These are phyloP conservation scores for Acarospora socialis DNA, from an alignment of 2,329 filamentous ascomycete genomes.

Conservation along the genomic window DNA sequence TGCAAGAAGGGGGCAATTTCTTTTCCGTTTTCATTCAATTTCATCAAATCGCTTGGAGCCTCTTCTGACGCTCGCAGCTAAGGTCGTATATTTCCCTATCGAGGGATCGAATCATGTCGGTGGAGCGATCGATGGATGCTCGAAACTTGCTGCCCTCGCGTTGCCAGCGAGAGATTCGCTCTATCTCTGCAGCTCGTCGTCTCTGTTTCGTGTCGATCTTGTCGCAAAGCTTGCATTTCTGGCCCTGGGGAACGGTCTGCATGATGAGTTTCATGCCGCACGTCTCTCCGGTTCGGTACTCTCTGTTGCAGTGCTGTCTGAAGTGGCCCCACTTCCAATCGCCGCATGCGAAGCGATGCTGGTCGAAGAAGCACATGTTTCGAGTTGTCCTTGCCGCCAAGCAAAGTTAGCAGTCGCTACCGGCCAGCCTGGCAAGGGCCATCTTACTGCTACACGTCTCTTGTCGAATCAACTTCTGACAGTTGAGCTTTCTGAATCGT, in stretches of 20 bases:
- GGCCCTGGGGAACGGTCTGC: conserved; percentile 47
- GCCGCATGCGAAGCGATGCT: conserved; percentile 69
- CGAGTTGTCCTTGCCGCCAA: too few species aligned
- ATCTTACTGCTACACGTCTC: too few species aligned
- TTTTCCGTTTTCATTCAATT: conserved; percentile 6
- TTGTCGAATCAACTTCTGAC: too few species aligned
- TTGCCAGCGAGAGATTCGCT: conserved; percentile 64
- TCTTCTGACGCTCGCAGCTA: conserved; percentile 37
- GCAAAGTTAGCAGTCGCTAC: too few species aligned
- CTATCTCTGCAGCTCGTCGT: conserved; percentile 57
- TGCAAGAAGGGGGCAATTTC: too few species aligned
- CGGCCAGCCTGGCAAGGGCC: too few species aligned
- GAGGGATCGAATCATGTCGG: conserved; percentile 58
- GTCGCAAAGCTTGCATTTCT: conserved; percentile 71
- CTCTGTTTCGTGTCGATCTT: conserved; percentile 78
- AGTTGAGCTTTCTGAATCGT: too few species aligned
- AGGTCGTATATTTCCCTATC: conserved; percentile 55
- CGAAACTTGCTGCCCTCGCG: conserved; percentile 49
- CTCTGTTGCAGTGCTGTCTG: conserved; percentile 80
- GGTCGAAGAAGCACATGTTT: conserved; percentile 94
- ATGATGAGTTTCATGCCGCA: conserved; percentile 88
- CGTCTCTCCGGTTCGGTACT: conserved; percentile 91
- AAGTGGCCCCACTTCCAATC: conserved; percentile 95
- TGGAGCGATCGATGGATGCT: conserved; percentile 51
- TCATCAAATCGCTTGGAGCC: conserved; percentile 16